Percentiles rank a stretch among this genome's conserved stretches.
phyloP scores from a whole-genome alignment of 495 filamentous ascomycete genomes.

The Massariosphaeria phaeospora region DNA sequence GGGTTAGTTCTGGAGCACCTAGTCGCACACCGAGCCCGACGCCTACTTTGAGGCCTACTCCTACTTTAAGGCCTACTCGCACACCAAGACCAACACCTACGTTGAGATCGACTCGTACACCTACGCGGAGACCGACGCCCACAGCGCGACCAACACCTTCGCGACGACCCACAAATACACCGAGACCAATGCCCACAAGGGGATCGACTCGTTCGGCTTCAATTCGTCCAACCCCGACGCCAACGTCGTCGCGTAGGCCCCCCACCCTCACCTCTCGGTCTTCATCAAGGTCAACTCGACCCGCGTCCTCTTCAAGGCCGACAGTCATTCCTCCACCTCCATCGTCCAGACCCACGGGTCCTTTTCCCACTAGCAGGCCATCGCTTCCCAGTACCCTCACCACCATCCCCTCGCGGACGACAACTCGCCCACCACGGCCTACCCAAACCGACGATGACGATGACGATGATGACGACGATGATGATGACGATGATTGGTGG shows the following conservation, averaged over 20 bases:
- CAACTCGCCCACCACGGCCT: neutral
- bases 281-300: neutral
- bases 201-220: too few species aligned
- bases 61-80: neutral
- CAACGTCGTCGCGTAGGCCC: too few species aligned
- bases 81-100: neutral
- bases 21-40: neutral
- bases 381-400: neutral
- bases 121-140: too few species aligned
- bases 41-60: slow-evolving; percentile 10
- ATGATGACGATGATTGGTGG: slow-evolving; percentile 30
- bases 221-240: too few species aligned
- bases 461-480: slow-evolving; percentile 62
- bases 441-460: slow-evolving; percentile 65
- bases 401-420: neutral
- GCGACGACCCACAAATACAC: too few species aligned
- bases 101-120: neutral
- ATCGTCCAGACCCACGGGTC: neutral
- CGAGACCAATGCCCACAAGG: too few species aligned
- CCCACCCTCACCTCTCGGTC: too few species aligned
- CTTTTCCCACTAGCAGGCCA: neutral
- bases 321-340: neutral
- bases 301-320: neutral
- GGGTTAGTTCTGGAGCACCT: neutral
- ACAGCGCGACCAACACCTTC: too few species aligned